Evolutionary conservation across 1,284 basidiomycete genomes (phyloP).

Genomic region (Marasmius fiardii): DNA sequence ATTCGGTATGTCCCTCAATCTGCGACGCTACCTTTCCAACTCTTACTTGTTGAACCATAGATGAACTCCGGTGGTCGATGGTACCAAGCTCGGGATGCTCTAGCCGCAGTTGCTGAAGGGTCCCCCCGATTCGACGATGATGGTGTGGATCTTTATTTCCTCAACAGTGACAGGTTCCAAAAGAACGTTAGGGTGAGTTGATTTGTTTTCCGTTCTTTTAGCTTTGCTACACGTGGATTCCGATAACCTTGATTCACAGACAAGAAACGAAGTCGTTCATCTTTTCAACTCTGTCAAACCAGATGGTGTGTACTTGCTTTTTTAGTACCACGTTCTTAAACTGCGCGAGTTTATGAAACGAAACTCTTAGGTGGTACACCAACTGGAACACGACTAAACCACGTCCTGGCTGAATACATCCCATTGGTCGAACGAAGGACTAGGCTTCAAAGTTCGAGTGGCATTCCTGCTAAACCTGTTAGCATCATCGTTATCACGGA

Average conservation of each 20-base stretch:
- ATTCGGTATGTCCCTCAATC: conserved; percentile 40
- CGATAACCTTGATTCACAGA: conserved; percentile 6
- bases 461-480: conserved; percentile 35
- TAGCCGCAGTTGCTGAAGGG: conserved; percentile 39
- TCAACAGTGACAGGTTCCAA: conserved; percentile 32
- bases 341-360: neutral
- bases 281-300: conserved; percentile 29
- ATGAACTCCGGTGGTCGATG: conserved; percentile 19
- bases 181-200: conserved; percentile 30
- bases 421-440: conserved; percentile 28
- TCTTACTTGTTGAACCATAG: conserved; percentile 6
- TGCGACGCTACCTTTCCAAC: no score
- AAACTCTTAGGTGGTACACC: conserved; percentile 34
- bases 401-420: conserved; percentile 37
- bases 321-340: neutral
- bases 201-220: neutral
- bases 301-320: conserved; percentile 24
- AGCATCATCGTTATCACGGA: conserved; percentile 34
- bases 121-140: conserved; percentile 34
- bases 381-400: conserved; percentile 36
- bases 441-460: conserved; percentile 13
- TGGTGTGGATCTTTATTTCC: conserved; percentile 43
- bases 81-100: conserved; percentile 27
- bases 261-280: conserved; percentile 11
- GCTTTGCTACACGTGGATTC: no score